Percentiles rank a stretch among this genome's conserved stretches.
phyloP scores from a whole-genome alignment of 495 filamentous ascomycete species.

The Saxispiralis lemnorum region DNA sequence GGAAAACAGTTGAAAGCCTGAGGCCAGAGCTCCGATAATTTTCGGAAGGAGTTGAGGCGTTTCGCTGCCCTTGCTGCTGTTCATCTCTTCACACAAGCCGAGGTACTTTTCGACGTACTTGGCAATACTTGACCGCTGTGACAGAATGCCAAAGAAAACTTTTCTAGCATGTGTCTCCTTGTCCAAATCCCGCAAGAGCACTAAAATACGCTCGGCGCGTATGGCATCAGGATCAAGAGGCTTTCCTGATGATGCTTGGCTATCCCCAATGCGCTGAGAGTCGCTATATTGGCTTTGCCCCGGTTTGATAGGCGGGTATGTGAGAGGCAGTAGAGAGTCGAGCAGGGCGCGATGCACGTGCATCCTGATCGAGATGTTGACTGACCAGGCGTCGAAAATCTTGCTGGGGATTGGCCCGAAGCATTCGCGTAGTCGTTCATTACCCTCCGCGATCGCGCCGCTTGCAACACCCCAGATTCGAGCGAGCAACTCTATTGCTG shows the following conservation, averaged over 20 bases:
- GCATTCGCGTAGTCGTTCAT: slow-evolving; percentile 52
- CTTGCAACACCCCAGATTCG: slow-evolving; percentile 82
- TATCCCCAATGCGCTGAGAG: slow-evolving; percentile 33
- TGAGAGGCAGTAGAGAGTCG: slow-evolving; percentile 68
- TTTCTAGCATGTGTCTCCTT: slow-evolving; percentile 31
- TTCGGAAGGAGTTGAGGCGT: slow-evolving; percentile 49
- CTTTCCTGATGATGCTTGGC: slow-evolving; percentile 30
- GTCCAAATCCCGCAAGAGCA: slow-evolving; percentile 64
- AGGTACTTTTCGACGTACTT: slow-evolving; percentile 55
- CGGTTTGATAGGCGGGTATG: slow-evolving; percentile 62
- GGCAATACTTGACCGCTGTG: slow-evolving; percentile 50
- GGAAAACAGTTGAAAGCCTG: slow-evolving; percentile 39
- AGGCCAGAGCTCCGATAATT: slow-evolving; percentile 49
- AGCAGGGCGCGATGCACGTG: slow-evolving; percentile 72
- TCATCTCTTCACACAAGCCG: slow-evolving; percentile 67
- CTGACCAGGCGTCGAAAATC: slow-evolving; percentile 75
- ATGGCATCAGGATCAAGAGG: slow-evolving; percentile 61
- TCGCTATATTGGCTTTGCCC: slow-evolving; percentile 36
- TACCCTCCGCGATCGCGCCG: slow-evolving; percentile 68
- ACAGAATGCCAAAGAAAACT: slow-evolving; percentile 76
- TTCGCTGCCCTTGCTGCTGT: slow-evolving; percentile 56
- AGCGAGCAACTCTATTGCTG: slow-evolving; percentile 66
- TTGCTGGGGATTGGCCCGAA: slow-evolving; percentile 66
- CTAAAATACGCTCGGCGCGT: slow-evolving; percentile 65
- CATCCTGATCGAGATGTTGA: slow-evolving; percentile 71